These are phyloP conservation scores for Thielaviopsis ethacetica DNA, from an alignment of 2,329 filamentous ascomycete species.

Conservation along the genomic window DNA sequence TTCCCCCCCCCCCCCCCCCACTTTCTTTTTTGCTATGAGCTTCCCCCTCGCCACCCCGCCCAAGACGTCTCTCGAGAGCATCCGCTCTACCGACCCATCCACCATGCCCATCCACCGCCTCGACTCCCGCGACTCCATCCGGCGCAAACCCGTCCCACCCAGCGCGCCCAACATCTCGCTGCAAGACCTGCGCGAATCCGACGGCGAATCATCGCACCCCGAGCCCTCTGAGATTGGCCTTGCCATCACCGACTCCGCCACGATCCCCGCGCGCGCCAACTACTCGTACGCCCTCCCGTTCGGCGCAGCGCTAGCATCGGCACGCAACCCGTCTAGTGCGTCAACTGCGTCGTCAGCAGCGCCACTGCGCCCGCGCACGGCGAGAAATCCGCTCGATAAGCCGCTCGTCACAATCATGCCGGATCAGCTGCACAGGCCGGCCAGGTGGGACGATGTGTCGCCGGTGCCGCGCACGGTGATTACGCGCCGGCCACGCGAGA, in stretches of 20 bases:
- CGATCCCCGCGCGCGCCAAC: too few species aligned
- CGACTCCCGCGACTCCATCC: constrained; percentile 7
- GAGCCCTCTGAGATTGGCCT: too few species aligned
- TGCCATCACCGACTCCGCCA: too few species aligned
- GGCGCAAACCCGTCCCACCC: constrained; percentile 3
- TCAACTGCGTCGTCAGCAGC: not conserved
- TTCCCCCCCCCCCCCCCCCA: too few species aligned
- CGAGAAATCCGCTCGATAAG: not conserved
- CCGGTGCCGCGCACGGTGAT: constrained; percentile 5
- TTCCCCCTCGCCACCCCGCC: too few species aligned
- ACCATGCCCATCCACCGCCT: not conserved
- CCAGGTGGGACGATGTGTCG: not conserved
- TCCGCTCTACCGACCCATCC: too few species aligned
- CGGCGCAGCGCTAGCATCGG: not conserved
- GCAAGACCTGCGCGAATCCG: not conserved
- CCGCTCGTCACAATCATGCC: not conserved
- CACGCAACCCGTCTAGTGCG: not conserved
- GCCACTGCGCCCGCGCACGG: not conserved
- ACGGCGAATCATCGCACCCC: too few species aligned
- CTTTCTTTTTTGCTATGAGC: too few species aligned
- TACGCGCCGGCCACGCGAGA: not conserved
- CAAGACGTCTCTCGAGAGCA: too few species aligned
- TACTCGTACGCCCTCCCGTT: not conserved
- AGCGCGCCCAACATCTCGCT: not conserved
- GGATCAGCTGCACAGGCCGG: not conserved